These are phyloP conservation scores for Magnaporthiopsis rhizophila DNA, from an alignment of 2,329 filamentous ascomycete genomes.

Conservation along the genomic window DNA sequence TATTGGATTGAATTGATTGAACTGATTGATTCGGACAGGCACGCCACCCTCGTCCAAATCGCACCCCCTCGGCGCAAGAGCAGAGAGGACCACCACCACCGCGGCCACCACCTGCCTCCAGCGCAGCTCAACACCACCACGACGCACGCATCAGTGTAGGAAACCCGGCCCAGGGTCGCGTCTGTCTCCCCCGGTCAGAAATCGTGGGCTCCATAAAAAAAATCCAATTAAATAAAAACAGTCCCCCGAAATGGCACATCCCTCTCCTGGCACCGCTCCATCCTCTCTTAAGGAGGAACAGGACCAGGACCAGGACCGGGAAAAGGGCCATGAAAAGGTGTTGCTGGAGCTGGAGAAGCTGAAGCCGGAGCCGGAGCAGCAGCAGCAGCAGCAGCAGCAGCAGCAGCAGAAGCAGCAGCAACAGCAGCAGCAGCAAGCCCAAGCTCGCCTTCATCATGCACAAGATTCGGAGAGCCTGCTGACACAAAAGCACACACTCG, in stretches of 20 bases:
- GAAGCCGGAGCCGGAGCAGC: slow-evolving; percentile 9
- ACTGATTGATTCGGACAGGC: slow-evolving; percentile 6
- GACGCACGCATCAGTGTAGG: slow-evolving; percentile 10
- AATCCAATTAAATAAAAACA: slow-evolving; percentile 26
- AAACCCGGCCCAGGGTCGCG: slow-evolving; percentile 25
- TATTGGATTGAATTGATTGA: slow-evolving; percentile 6
- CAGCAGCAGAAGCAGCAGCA: slow-evolving; percentile 9
- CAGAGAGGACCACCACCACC: slow-evolving; percentile 3
- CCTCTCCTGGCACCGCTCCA: slow-evolving; percentile 6
- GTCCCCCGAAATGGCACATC: slow-evolving; percentile 26
- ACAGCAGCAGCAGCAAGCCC: slow-evolving; percentile 9
- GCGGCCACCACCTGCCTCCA: slow-evolving; percentile 1
- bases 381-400: slow-evolving; percentile 11
- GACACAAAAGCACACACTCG: slow-evolving; percentile 3
- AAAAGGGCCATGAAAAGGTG: slow-evolving; percentile 6
- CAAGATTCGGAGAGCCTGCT: background rate
- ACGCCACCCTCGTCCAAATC: slow-evolving; percentile 5
- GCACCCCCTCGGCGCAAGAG: background rate
- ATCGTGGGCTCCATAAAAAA: slow-evolving; percentile 30
- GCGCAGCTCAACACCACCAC: slow-evolving; percentile 1
- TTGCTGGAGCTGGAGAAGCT: slow-evolving; percentile 7
- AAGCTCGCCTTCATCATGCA: slow-evolving; percentile 5
- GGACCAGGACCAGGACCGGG: slow-evolving; percentile 10
- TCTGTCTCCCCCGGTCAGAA: slow-evolving; percentile 19
- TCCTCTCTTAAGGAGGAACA: slow-evolving; percentile 1